These are phyloP conservation scores for Paramecium sexaurelia DNA, from an alignment of 73 alveolate species.

Conservation along the genomic window DNA sequence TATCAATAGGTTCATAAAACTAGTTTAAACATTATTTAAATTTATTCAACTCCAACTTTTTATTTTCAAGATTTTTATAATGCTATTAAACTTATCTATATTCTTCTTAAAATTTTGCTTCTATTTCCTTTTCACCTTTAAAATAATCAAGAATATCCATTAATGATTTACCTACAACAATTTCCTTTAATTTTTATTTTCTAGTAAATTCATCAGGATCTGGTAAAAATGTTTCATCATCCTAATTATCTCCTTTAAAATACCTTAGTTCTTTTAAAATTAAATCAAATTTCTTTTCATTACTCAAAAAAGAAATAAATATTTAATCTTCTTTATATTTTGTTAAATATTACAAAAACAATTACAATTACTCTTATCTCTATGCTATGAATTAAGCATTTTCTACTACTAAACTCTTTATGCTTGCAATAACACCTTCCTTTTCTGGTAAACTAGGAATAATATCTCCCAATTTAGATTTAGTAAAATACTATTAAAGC, in stretches of 20 bases:
- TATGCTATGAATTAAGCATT: neutral
- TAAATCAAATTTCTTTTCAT: neutral
- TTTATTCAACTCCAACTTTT: neutral
- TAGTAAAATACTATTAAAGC: neutral
- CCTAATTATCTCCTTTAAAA: neutral
- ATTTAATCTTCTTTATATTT: neutral
- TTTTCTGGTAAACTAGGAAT: constrained; percentile 11
- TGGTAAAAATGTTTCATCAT: constrained; percentile 1
- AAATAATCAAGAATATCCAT: neutral
- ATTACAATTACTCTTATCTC: neutral
- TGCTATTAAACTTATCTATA: neutral
- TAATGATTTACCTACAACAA: neutral
- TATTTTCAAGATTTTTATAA: neutral
- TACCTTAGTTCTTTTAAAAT: neutral
- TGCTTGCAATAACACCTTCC: neutral
- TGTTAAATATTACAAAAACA: neutral
- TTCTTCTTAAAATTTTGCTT: constrained; percentile 18
- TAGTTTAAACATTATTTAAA: neutral
- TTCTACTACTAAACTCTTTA: neutral
- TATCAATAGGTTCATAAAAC: neutral
- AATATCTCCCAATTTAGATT: neutral
- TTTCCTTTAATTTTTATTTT: neutral
- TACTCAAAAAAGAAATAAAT: neutral
- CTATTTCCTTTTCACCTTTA: neutral
- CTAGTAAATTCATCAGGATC: neutral